Evolutionary conservation across 1,284 basidiomycete species (phyloP).

Genomic region (Mycosarcoma maydis): DNA sequence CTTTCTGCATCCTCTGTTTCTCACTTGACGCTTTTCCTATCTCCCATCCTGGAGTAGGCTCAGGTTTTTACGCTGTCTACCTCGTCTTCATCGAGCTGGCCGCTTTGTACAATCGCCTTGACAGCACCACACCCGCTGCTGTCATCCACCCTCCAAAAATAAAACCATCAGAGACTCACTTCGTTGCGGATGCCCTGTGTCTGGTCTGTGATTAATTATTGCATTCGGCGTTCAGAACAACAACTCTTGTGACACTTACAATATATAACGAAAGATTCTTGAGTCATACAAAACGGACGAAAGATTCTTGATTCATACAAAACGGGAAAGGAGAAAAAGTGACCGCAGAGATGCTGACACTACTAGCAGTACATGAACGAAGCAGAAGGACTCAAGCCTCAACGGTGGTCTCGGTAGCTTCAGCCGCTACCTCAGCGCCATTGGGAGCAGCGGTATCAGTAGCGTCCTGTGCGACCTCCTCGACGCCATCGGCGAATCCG

Average conservation of each 20-base stretch:
- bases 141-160: constrained; percentile 15
- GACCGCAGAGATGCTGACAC: not conserved
- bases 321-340: not conserved
- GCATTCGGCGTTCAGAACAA: too few species aligned
- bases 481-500: constrained; percentile 5
- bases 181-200: constrained; percentile 2
- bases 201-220: too few species aligned
- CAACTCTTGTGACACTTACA: too few species aligned
- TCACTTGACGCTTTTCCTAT: not conserved
- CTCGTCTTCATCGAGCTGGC: not conserved
- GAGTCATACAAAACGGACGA: not conserved
- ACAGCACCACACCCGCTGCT: not conserved
- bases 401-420: constrained; percentile 8
- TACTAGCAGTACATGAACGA: constrained; percentile 4
- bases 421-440: constrained; percentile 7
- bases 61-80: not conserved
- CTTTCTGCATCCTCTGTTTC: not conserved
- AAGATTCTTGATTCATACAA: constrained; percentile 7
- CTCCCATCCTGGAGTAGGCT: not conserved
- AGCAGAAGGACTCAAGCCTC: constrained; percentile 8
- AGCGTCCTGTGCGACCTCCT: constrained; percentile 7
- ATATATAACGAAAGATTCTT: too few species aligned
- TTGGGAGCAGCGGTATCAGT: constrained; percentile 14
- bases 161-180: constrained; percentile 18
- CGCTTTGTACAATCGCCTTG: constrained; percentile 28